These are phyloP conservation scores for Kazachstania africana DNA, from an alignment of 805 yeast genomes.

Conservation along the genomic window DNA sequence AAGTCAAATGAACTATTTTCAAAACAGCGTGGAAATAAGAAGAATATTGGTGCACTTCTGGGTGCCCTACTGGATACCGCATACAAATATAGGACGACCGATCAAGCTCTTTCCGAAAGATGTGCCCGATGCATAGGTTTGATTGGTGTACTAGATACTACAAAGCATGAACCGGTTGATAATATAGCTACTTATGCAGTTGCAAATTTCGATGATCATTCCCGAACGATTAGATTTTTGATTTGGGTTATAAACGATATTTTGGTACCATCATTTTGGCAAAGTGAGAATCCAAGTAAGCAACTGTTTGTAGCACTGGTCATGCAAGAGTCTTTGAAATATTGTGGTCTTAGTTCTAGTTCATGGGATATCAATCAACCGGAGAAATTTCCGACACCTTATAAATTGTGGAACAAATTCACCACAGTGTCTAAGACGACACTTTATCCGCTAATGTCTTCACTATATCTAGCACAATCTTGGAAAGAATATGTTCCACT, in stretches of 20 bases:
- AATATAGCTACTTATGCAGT: slow-evolving; percentile 33
- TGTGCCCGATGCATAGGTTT: slow-evolving; percentile 63
- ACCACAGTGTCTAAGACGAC: slow-evolving; percentile 60
- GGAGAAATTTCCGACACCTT: slow-evolving; percentile 20
- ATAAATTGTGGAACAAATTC: slow-evolving; percentile 47
- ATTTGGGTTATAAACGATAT: slow-evolving; percentile 51
- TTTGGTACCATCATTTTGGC: slow-evolving; percentile 79
- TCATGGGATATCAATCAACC: slow-evolving; percentile 22
- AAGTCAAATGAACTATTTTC: slow-evolving; percentile 32
- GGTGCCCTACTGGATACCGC: slow-evolving; percentile 46
- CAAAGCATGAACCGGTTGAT: slow-evolving; percentile 34
- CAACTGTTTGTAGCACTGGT: slow-evolving; percentile 79
- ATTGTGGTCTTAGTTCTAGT: slow-evolving; percentile 37
- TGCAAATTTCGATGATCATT: slow-evolving; percentile 48
- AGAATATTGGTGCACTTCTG: slow-evolving; percentile 34
- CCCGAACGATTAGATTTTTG: slow-evolving; percentile 56
- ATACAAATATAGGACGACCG: slow-evolving; percentile 39
- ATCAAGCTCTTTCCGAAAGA: slow-evolving; percentile 39
- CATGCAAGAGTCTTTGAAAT: slow-evolving; percentile 73
- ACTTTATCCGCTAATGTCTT: slow-evolving; percentile 59
- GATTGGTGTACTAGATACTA: slow-evolving; percentile 66
- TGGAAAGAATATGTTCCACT: slow-evolving; percentile 35
- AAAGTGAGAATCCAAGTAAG: slow-evolving; percentile 74
- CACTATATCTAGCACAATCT: slow-evolving; percentile 56
- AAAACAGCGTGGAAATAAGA: slow-evolving; percentile 12